phyloP scores from a whole-genome alignment of 352 stramenopile species.

The Phytophthora chlamydospora region DNA sequence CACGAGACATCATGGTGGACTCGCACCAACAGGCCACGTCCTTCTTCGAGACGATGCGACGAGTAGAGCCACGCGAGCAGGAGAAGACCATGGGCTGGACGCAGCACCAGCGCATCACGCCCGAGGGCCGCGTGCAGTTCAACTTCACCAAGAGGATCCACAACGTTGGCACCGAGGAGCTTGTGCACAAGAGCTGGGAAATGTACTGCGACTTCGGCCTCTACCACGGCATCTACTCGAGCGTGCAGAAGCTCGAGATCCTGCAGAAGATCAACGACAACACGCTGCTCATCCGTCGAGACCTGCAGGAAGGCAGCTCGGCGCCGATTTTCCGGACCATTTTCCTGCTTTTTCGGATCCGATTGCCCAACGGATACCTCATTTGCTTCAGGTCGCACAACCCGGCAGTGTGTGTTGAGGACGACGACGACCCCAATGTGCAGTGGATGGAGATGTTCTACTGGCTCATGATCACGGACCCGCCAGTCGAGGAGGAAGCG shows the following conservation, averaged over 20 bases:
- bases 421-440: slow-evolving; percentile 67
- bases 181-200: slow-evolving; percentile 78
- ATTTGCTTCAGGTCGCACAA: slow-evolving; percentile 81
- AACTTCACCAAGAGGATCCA: slow-evolving; percentile 81
- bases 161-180: slow-evolving; percentile 62
- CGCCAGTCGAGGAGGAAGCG: slow-evolving; percentile 21
- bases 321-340: slow-evolving; percentile 79
- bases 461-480: slow-evolving; percentile 75
- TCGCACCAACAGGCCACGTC: slow-evolving; percentile 70
- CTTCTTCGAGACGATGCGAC: slow-evolving; percentile 71
- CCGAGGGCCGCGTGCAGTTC: slow-evolving; percentile 73
- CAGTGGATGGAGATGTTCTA: slow-evolving; percentile 87
- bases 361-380: slow-evolving; percentile 59
- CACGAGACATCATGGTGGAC: slow-evolving; percentile 72
- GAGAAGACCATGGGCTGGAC: slow-evolving; percentile 86
- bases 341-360: slow-evolving; percentile 77
- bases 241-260: slow-evolving; percentile 81
- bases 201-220: slow-evolving; percentile 84
- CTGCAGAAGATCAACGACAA: slow-evolving; percentile 81
- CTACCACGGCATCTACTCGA: slow-evolving; percentile 81
- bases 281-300: slow-evolving; percentile 73
- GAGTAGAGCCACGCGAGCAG: slow-evolving; percentile 23
- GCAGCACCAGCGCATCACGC: slow-evolving; percentile 70
- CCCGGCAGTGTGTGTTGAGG: slow-evolving; percentile 52
- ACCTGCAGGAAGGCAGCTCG: slow-evolving; percentile 65